Evolutionary conservation across 2,329 filamentous ascomycete species (phyloP).

Genomic region (Nemania sp.): DNA sequence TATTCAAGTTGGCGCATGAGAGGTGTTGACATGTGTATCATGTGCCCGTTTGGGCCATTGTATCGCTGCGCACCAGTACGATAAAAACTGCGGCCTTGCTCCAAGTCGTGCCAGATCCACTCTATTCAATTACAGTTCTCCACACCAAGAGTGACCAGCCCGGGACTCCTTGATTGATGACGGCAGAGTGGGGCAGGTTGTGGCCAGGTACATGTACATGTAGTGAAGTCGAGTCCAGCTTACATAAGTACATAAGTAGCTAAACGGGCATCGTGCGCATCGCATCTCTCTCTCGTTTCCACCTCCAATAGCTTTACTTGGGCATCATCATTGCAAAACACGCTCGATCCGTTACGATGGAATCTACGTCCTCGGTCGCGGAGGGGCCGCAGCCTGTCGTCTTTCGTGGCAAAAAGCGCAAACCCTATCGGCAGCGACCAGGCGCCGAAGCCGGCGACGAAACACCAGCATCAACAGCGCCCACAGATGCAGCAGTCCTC

Average conservation of each 20-base stretch:
- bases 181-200: conserved; percentile 5
- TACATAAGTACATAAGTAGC: no score
- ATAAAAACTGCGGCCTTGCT: no score
- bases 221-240: no score
- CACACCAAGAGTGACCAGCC: no score
- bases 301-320: background rate
- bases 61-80: no score
- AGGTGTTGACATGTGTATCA: no score
- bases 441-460: conserved; percentile 43
- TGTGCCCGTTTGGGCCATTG: no score
- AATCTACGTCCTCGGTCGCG: conserved; percentile 19
- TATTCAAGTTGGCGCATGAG: no score
- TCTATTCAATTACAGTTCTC: no score
- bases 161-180: background rate
- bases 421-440: conserved; percentile 59
- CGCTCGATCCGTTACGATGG: conserved; percentile 14
- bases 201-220: background rate
- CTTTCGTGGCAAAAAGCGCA: conserved; percentile 66
- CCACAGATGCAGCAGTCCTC: conserved; percentile 8
- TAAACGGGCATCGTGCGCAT: no score
- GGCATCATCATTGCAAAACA: background rate
- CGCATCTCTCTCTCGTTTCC: background rate
- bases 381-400: conserved; percentile 45
- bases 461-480: background rate
- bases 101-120: no score